phyloP scores from a whole-genome alignment of 2,329 filamentous ascomycete species.

The Polychaeton citri region DNA sequence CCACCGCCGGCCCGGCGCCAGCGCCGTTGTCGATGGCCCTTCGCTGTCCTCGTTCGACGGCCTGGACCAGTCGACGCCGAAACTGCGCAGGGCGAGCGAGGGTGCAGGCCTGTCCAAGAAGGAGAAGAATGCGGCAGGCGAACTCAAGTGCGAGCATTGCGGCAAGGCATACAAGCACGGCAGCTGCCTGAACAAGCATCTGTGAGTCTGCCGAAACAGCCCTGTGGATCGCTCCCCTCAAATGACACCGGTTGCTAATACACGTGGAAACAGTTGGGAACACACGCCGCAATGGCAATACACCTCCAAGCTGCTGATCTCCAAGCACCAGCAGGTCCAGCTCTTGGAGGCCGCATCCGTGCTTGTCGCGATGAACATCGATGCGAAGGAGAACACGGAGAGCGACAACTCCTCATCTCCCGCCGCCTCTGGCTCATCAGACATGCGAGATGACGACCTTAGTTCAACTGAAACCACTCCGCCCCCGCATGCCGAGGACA shows the following conservation, averaged over 20 bases:
- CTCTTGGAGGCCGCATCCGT: constrained; percentile 95
- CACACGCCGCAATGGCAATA: constrained; percentile 96
- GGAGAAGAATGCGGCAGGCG: constrained; percentile 67
- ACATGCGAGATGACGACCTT: constrained; percentile 55
- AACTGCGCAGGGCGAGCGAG: constrained; percentile 61
- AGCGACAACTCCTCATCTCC: constrained; percentile 82
- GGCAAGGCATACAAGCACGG: constrained; percentile 99
- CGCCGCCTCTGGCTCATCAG: constrained; percentile 66
- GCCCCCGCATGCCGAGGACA: constrained; percentile 59
- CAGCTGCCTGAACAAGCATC: constrained; percentile 99
- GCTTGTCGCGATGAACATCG: constrained; percentile 73
- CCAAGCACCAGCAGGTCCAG: constrained; percentile 98
- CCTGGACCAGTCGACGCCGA: constrained; percentile 36
- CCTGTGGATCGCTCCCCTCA: constrained; percentile 1
- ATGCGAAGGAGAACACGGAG: constrained; percentile 50
- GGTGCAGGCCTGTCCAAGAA: constrained; percentile 71
- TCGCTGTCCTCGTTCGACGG: constrained; percentile 38
- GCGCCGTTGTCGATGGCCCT: constrained; percentile 56
- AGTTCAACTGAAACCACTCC: constrained; percentile 91
- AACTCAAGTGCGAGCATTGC: constrained; percentile 93
- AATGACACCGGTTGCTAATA: constrained; percentile 5
- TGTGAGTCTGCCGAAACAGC: constrained; percentile 55
- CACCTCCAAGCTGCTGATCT: constrained; percentile 95
- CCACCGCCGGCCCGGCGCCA: constrained; percentile 20
- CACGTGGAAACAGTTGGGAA: constrained; percentile 64